Conservation (phyloP, 352 stramenopile genomes). For the Pythium myriotylum region DNA sequence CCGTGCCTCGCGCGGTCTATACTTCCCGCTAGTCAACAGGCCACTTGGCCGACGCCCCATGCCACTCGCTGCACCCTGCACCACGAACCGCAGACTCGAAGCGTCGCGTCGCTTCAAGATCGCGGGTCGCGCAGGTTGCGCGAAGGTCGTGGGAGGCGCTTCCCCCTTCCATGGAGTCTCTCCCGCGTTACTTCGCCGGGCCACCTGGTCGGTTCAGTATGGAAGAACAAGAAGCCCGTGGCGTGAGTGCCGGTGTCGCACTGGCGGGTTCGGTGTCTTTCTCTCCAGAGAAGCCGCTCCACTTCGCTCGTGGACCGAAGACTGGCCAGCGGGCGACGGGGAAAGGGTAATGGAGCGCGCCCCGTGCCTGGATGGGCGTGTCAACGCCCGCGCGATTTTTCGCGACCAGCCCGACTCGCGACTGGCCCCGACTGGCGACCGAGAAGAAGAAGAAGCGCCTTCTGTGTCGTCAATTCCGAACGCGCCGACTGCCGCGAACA, state of each 20-base stretch:
- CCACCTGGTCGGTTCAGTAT: constrained; percentile 1
- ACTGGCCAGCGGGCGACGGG: neutral
- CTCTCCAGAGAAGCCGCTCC: neutral
- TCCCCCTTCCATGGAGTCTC: neutral
- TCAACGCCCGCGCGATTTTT: neutral
- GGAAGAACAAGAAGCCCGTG: too few species aligned
- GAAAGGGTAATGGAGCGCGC: constrained; percentile 1
- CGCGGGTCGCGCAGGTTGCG: neutral
- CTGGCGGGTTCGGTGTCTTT: neutral
- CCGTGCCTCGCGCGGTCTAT: too few species aligned
- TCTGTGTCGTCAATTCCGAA: constrained; percentile 7
- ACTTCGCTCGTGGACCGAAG: neutral
- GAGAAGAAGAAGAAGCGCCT: neutral
- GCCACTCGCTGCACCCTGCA: too few species aligned
- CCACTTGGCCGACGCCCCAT: too few species aligned
- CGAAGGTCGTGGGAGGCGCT: neutral
- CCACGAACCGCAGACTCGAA: too few species aligned
- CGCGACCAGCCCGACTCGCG: too few species aligned
- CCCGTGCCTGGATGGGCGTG: neutral
- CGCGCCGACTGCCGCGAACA: neutral
- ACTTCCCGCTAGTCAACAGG: too few species aligned
- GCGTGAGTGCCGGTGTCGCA: too few species aligned
- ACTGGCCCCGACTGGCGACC: neutral
- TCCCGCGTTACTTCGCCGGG: neutral
- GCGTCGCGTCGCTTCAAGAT: constrained; percentile 3